Conservation (phyloP, 2,329 filamentous ascomycete species). For the Plenodomus lindquistii region DNA sequence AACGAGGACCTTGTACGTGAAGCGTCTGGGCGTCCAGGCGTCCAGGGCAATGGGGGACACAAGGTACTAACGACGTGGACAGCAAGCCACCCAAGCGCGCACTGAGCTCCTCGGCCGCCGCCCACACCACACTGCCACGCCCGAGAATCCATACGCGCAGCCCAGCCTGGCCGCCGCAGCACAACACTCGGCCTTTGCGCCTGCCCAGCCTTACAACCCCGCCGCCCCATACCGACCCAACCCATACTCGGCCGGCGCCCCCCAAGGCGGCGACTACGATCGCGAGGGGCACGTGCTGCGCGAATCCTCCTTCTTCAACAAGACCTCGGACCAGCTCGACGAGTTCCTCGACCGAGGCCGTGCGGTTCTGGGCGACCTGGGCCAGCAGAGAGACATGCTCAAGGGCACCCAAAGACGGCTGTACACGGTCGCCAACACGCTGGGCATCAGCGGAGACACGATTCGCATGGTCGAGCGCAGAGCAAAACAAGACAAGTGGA, state of each 20-base stretch:
- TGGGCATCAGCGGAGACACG: slow-evolving; percentile 92
- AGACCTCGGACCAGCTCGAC: slow-evolving; percentile 82
- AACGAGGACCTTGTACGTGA: slow-evolving; percentile 70
- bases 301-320: slow-evolving; percentile 85
- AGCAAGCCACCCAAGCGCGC: slow-evolving; percentile 69
- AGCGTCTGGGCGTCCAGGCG: not conserved
- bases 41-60: not conserved
- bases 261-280: slow-evolving; percentile 58
- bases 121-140: slow-evolving; percentile 75
- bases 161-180: slow-evolving; percentile 21
- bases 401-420: slow-evolving; percentile 91
- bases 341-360: slow-evolving; percentile 92
- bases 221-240: slow-evolving; percentile 46
- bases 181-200: slow-evolving; percentile 36
- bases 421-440: slow-evolving; percentile 90
- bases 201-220: slow-evolving; percentile 32
- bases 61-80: slow-evolving; percentile 5
- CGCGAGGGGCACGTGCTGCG: slow-evolving; percentile 83
- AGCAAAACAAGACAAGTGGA: slow-evolving; percentile 96
- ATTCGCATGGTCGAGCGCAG: slow-evolving; percentile 95
- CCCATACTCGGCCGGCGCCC: slow-evolving; percentile 44
- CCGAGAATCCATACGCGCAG: slow-evolving; percentile 86
- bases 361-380: slow-evolving; percentile 85
- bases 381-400: slow-evolving; percentile 88
- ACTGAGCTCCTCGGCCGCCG: slow-evolving; percentile 83